Base-by-base conservation (phyloP, 2,329 filamentous ascomycete species). In the Rutstroemia sp. region DNA sequence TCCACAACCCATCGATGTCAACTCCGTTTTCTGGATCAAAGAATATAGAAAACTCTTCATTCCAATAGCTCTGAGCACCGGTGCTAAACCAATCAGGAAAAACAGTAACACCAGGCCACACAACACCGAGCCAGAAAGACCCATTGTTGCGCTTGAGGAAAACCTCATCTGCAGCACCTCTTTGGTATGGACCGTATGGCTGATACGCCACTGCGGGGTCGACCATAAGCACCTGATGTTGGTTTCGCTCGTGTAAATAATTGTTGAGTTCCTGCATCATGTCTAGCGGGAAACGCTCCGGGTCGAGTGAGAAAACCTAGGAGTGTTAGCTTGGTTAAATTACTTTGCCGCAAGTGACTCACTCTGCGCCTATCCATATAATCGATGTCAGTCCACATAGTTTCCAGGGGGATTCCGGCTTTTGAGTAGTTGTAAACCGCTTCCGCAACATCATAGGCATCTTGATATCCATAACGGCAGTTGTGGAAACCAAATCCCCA, bases 51-150 rank as follows among this genome's bases (percentile, higher is more conserved):
- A 92, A 86, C 66, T 92, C 80, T 4, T 76, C 75, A 61, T 82
- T 83, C 88, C 88, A 92, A 70, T 83, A 94, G 1, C 72, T 65
- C 48, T 83, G 77, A 1, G 82, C 80, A 51, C 82, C 81, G 7
- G 78, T 76, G 17, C 83, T 73, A 66, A 91, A 90, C 88, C 88
- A 92, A 68, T 92, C 89, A 0, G 86, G 86, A 70, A 84, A 90
- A 10, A 80, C 85, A 0, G 84, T 80, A 14, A 83, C 78, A 47
- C 88, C 88, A 5, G 88, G 85, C 88, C 88, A 92, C 21, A 92
- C 88, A 16, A 89, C 86, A 16, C 87, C 82, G 46, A 78, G 71
- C 71, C 74, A 81, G 51, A 75, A 70, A 1, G 76, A 78, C 8
- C 79, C 86, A 62, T 89, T 84, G 39, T 89, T 83, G 7, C 74